Conservation (phyloP, 495 filamentous ascomycete species). For the Penicillium pancosmium region DNA sequence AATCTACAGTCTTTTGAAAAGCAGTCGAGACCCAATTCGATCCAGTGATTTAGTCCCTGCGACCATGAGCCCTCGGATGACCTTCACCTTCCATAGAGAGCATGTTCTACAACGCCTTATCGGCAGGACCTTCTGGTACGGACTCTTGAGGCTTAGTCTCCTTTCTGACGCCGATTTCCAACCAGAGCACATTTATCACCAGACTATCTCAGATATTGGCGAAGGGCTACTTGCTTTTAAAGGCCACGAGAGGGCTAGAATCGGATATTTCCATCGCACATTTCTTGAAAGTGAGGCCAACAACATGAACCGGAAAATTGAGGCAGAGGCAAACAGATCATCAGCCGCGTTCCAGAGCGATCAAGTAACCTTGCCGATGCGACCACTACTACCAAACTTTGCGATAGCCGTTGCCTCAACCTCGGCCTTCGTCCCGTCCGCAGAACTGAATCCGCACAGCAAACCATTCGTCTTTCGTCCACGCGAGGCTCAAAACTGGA, state of each 20-base stretch:
- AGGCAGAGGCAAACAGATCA: too few species aligned
- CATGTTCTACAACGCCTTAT: conserved; percentile 37
- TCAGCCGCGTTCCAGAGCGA: too few species aligned
- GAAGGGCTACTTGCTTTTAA: conserved; percentile 14
- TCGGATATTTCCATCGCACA: background rate
- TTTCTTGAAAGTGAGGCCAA: background rate
- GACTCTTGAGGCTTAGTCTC: conserved; percentile 3
- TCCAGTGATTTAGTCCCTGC: conserved; percentile 5
- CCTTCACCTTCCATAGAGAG: background rate
- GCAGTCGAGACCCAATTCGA: conserved; percentile 14
- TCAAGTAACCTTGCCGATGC: too few species aligned
- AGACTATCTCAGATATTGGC: conserved; percentile 19
- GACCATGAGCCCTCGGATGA: background rate
- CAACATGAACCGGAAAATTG: conserved; percentile 8
- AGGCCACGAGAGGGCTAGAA: conserved; percentile 13
- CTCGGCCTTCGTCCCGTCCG: too few species aligned
- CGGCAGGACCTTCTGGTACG: conserved; percentile 39
- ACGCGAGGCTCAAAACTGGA: too few species aligned
- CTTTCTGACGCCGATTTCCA: background rate
- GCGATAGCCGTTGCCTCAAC: too few species aligned
- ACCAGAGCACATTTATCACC: background rate
- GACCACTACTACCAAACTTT: too few species aligned
- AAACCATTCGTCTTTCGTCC: too few species aligned
- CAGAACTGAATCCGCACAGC: too few species aligned
- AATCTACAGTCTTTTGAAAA: conserved; percentile 23